Evolutionary conservation across 2,329 filamentous ascomycete species (phyloP), one percentile per base, ranked within the genome.

Genomic region (Escovopsis sp.): DNA sequence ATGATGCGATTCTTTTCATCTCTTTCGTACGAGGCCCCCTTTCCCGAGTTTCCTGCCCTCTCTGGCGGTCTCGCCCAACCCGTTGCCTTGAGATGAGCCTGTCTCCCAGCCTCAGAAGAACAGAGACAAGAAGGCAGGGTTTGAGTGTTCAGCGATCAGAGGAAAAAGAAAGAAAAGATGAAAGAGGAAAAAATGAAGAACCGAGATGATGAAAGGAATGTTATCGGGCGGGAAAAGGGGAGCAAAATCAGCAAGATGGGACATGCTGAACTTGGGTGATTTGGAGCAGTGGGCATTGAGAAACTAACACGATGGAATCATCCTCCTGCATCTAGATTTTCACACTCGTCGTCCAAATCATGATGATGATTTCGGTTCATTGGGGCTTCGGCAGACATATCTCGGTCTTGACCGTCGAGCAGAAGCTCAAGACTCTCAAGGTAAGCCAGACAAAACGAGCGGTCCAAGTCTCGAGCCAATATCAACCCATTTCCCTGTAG

Each of bases 321-420:
- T 20, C 20, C 20, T 20, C 6, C 14, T 12, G 3, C 24, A n/a
- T 30, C 27, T 34, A 66, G 64, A 39, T 51, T 13, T 65, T 58
- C 37, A 56, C 59, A 4, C 48, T 62, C 24, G 47, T 50, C 5
- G 59, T 66, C 11, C 57, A 60, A 25, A 53, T 58, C 6, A 51
- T 63, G 7, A 61, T 67, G 59, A 60, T 66, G 52, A 50, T 56
- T 8, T 57, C 65, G 1, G 65, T 61, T 32, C 46, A 57, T 14
- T 62, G 62, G 43, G 66, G 66, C 0, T 67, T 67, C 39, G 65
- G 65, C 2, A 57, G 61, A 36, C 65, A 67, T 33, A 57, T 64
- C 16, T 48, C 47, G 14, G 56, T 57, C 25, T 48, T 68, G 12
- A 49, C 58, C 1, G 42, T 37, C 6, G 44, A 54, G 1, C 57